A percentile compares a stretch with the other conserved stretches of the same genome.
phyloP scores from a whole-genome alignment of 2,329 filamentous ascomycete species.

The Arthrocladium fulminans region DNA sequence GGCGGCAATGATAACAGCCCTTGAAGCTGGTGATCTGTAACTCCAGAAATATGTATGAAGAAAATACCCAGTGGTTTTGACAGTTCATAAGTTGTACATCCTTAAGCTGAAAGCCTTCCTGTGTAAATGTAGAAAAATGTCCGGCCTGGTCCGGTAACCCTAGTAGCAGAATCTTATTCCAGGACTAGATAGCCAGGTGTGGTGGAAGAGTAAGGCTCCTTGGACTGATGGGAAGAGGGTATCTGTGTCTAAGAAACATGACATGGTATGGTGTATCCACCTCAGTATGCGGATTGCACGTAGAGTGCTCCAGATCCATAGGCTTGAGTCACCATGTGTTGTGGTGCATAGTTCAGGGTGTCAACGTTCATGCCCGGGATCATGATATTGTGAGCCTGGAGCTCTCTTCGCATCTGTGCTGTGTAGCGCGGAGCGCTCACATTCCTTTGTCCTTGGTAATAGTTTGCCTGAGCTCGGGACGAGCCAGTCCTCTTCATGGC shows the following conservation, averaged over 20 bases:
- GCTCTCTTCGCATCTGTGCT: slow-evolving; percentile 1
- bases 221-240: background rate
- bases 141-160: too few species aligned
- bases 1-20: background rate
- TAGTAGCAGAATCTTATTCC: too few species aligned
- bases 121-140: background rate
- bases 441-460: background rate
- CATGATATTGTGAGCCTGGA: slow-evolving; percentile 14
- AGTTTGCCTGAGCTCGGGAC: slow-evolving; percentile 11
- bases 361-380: slow-evolving; percentile 13
- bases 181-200: background rate
- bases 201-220: background rate
- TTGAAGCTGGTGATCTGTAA: background rate
- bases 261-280: background rate
- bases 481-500: slow-evolving; percentile 23
- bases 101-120: background rate
- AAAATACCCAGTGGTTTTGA: background rate
- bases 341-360: slow-evolving; percentile 12
- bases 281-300: slow-evolving; percentile 7
- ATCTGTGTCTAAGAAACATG: background rate
- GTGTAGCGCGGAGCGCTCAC: slow-evolving; percentile 5
- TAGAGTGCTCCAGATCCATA: slow-evolving; percentile 4
- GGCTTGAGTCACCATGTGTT: slow-evolving; percentile 6
- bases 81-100: background rate
- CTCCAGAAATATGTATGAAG: background rate